phyloP scores from a whole-genome alignment of 2,329 filamentous ascomycete species.

The Thelonectria discophora region DNA sequence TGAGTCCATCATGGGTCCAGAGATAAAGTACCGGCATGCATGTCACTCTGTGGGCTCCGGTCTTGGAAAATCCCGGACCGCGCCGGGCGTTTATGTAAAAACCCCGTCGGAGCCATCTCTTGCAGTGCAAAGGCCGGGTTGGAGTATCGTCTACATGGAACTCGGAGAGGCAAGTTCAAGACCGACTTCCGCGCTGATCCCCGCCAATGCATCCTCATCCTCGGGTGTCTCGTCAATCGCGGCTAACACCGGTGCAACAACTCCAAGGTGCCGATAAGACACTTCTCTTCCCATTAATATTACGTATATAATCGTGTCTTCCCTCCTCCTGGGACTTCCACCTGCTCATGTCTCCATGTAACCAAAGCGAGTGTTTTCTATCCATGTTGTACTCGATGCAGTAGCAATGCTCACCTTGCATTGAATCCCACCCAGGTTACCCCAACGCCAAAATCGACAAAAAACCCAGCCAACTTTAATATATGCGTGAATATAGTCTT shows the following conservation, averaged over 20 bases:
- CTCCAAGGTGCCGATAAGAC: slow-evolving; percentile 18
- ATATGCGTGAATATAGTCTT: slow-evolving; percentile 35
- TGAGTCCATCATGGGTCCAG: not conserved
- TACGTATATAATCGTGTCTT: slow-evolving; percentile 33
- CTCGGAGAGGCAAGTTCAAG: not conserved
- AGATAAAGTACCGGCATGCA: not conserved
- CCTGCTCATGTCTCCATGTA: slow-evolving; percentile 6
- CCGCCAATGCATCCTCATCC: not conserved
- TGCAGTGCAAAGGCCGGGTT: not conserved
- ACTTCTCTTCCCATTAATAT: slow-evolving; percentile 40
- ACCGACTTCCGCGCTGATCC: not conserved
- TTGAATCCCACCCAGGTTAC: slow-evolving; percentile 30
- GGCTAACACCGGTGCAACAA: not conserved
- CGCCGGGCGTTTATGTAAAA: not conserved
- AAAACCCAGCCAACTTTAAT: slow-evolving; percentile 41
- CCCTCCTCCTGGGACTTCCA: slow-evolving; percentile 22
- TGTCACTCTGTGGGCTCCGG: not conserved
- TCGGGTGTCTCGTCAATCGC: not conserved
- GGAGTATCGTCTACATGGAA: not conserved
- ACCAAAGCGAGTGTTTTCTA: slow-evolving; percentile 30
- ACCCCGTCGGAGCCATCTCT: not conserved
- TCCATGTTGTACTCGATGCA: slow-evolving; percentile 30
- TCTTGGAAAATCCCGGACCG: not conserved
- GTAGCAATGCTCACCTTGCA: slow-evolving; percentile 41
- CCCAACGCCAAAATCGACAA: slow-evolving; percentile 38